These are phyloP conservation scores for Fusarium sp. DNA, from an alignment of 2,329 filamentous ascomycete genomes.

Conservation along the genomic window DNA sequence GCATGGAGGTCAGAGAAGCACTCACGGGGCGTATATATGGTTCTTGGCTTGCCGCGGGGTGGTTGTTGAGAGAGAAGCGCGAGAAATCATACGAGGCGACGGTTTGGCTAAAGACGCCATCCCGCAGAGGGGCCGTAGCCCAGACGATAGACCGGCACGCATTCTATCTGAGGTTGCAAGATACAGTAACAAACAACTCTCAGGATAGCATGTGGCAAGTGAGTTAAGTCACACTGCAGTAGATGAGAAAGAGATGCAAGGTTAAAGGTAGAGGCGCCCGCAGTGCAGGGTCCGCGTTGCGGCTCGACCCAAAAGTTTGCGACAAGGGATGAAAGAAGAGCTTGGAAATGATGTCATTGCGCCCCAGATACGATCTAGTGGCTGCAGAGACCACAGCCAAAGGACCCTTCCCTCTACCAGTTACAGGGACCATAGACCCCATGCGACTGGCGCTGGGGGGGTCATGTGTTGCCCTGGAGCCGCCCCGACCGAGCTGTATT, in stretches of 20 bases:
- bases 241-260: neutral
- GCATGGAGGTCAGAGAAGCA: conserved; percentile 13
- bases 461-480: conserved; percentile 1
- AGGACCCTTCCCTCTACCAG: neutral
- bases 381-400: neutral
- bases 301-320: neutral
- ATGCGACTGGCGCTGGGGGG: neutral
- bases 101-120: conserved; percentile 6
- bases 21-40: conserved; percentile 53
- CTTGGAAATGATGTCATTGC: neutral
- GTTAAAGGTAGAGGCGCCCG: neutral
- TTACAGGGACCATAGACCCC: neutral
- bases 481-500: neutral
- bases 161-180: conserved; percentile 1
- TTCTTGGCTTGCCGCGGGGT: conserved; percentile 46
- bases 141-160: conserved; percentile 5
- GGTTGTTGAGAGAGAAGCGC: conserved; percentile 41
- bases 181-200: neutral
- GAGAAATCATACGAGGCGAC: conserved; percentile 7
- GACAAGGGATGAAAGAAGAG: neutral
- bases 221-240: neutral
- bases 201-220: neutral
- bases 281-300: neutral
- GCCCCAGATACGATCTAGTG: neutral
- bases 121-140: conserved; percentile 18